A percentile compares a stretch with the other conserved stretches of the same genome.
phyloP scores from a whole-genome alignment of 441 rosid genomes.

The Syzygium syzygioides region DNA sequence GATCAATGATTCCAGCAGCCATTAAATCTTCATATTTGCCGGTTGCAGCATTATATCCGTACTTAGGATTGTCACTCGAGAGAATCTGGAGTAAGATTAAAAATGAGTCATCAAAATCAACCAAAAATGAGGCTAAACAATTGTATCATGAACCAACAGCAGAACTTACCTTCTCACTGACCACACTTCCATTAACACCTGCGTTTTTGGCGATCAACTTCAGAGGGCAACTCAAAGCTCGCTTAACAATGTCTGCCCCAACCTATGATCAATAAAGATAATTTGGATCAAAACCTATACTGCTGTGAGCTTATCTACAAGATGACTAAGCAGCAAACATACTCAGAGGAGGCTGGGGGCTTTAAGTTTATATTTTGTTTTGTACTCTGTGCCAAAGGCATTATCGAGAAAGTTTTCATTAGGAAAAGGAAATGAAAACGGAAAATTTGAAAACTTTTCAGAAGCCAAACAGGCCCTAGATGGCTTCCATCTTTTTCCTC shows the following conservation, averaged over 20 bases:
- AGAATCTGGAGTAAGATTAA: conserved; percentile 47
- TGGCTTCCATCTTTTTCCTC: not conserved
- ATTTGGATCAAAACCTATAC: not conserved
- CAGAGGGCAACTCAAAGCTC: conserved; percentile 82
- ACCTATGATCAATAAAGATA: conserved; percentile 36
- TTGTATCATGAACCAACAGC: not conserved
- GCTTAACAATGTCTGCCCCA: conserved; percentile 87
- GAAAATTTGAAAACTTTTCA: not conserved
- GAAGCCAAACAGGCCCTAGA: not conserved
- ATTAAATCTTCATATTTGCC: conserved; percentile 94
- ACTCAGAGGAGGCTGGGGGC: not conserved
- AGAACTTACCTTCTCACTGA: conserved; percentile 65
- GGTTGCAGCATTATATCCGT: conserved; percentile 92
- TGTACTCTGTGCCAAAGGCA: not conserved
- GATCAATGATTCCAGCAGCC: conserved; percentile 95
- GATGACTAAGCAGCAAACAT: not conserved
- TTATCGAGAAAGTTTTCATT: not conserved
- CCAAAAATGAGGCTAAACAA: not conserved
- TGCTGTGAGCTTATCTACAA: not conserved
- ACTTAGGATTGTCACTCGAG: conserved; percentile 45
- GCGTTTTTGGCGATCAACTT: conserved; percentile 93
- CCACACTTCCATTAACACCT: conserved; percentile 89
- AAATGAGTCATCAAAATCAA: not conserved
- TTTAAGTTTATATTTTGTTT: not conserved
- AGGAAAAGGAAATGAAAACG: not conserved